Evolutionary conservation across 208 protist genomes (phyloP), one percentile per base, ranked within the genome.

Genomic region (Borovskyia barvae): DNA sequence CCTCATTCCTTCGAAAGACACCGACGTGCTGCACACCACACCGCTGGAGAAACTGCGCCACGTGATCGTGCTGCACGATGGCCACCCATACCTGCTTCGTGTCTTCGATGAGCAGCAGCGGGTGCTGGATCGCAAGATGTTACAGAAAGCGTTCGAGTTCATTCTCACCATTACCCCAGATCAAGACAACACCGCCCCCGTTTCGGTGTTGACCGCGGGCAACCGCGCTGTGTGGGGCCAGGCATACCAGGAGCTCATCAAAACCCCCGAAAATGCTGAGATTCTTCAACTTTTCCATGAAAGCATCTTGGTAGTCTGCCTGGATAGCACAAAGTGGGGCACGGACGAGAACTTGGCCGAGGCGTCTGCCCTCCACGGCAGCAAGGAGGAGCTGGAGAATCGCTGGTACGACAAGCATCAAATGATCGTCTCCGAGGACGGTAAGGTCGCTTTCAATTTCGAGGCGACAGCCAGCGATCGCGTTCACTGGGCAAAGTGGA

Each of bases 371-470:
- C 60, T 95, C 50, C 85, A 92, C 55, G 89, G 89, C 11, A 66
- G 75, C 41, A 56, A 60, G 42, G 75, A 89, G 42, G 89, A 95
- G 64, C 12, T 79, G 36, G 87, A 95, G 68, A 95, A 97, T 72
- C 83, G 91, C 40, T 97, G 91, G 86, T 97, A 92, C 66, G 91
- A 97, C 76, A 97, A 95, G 67, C 85, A 97, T 51, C 90, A 97
- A 73, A 47, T 95, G 37, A 92, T 95, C 64, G 79, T 97, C 43
- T 90, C 83, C 22, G 84, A 83, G 20, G 84, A 92, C 41, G 86
- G 91, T 26, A 77, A 84, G 22, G 76, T 88, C 11, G 87, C 85
- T 6, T 92, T 95, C 43, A 95, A 95, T 72, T 94, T 92, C 52
- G 91, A 97, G 72, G 47, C 87, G 15, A 77, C 87, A 12, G 65